A percentile compares a stretch with the other conserved stretches of the same genome.
phyloP scores from a whole-genome alignment of 805 yeast species.

The Wickerhamomyces queroliae region DNA sequence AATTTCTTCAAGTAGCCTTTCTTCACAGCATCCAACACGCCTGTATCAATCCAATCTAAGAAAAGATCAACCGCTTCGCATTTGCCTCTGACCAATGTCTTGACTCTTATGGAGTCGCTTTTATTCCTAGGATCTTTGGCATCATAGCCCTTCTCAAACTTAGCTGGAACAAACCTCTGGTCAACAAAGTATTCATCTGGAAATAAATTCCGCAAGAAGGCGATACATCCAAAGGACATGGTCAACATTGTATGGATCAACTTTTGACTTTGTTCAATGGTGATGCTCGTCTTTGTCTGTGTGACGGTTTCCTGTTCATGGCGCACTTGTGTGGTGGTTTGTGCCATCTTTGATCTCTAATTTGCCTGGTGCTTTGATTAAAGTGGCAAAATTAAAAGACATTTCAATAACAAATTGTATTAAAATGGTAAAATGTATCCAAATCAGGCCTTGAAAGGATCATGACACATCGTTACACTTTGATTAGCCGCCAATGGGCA shows the following conservation, averaged over 20 bases:
- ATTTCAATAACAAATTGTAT: no score
- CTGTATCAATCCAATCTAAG: conserved; percentile 48
- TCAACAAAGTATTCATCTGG: conserved; percentile 50
- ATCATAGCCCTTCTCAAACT: conserved; percentile 22
- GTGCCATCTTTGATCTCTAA: neutral
- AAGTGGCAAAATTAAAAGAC: neutral
- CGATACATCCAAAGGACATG: conserved; percentile 52
- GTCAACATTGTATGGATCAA: conserved; percentile 41
- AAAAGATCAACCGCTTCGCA: conserved; percentile 42
- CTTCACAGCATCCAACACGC: conserved; percentile 40
- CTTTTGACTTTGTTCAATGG: conserved; percentile 37
- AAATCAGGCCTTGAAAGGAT: no score
- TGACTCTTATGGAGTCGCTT: conserved; percentile 36
- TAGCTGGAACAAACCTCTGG: conserved; percentile 35
- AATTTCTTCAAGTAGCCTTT: conserved; percentile 37
- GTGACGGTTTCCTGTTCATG: conserved; percentile 3
- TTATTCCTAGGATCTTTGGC: conserved; percentile 21
- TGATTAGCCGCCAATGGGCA: no score
- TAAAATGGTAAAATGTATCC: neutral
- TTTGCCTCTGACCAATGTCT: conserved; percentile 41
- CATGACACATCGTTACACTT: no score
- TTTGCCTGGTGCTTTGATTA: no score
- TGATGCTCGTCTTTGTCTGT: conserved; percentile 19
- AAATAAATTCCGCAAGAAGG: conserved; percentile 51
- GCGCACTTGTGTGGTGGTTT: neutral